Evolutionary conservation across 2,329 filamentous ascomycete species (phyloP).

Genomic region (Claviceps humidiphila): DNA sequence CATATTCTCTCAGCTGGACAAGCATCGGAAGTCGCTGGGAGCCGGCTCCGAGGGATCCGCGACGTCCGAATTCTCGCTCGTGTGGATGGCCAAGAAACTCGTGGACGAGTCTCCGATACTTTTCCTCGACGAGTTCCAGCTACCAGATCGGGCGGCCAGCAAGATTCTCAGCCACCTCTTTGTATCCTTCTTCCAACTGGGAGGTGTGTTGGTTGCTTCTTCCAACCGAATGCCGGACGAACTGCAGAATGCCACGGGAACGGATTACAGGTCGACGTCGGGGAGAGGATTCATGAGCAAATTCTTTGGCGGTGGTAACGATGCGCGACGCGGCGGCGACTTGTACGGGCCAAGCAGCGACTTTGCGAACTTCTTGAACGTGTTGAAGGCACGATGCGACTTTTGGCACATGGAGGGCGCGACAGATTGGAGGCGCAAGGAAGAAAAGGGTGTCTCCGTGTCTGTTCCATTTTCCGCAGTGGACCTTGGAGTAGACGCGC

Average conservation of each 20-base stretch:
- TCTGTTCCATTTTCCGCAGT: background rate
- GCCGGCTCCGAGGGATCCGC: conserved; percentile 4
- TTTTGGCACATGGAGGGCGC: conserved; percentile 74
- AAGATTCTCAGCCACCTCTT: conserved; percentile 72
- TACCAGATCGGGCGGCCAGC: conserved; percentile 63
- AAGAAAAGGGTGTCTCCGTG: conserved; percentile 18
- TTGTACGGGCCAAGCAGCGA: conserved; percentile 52
- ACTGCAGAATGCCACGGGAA: conserved; percentile 59
- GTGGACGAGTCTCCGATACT: conserved; percentile 62
- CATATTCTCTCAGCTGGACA: conserved; percentile 57
- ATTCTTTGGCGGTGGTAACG: conserved; percentile 29
- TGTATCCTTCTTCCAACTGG: conserved; percentile 68
- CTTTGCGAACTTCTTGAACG: conserved; percentile 63
- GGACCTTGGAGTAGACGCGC: background rate
- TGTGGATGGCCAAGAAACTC: conserved; percentile 64
- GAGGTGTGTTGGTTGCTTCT: conserved; percentile 66
- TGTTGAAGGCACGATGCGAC: conserved; percentile 65
- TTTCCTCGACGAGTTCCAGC: conserved; percentile 73
- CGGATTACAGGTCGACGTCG: conserved; percentile 49
- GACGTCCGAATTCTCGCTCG: conserved; percentile 46
- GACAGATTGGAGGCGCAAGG: conserved; percentile 54
- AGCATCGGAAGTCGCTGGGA: conserved; percentile 33
- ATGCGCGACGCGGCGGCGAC: conserved; percentile 24
- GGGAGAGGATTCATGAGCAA: conserved; percentile 37
- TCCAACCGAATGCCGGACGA: conserved; percentile 79